Conservation (phyloP, 139 green algal species). For the Edaphochlamys debaryana region DNA sequence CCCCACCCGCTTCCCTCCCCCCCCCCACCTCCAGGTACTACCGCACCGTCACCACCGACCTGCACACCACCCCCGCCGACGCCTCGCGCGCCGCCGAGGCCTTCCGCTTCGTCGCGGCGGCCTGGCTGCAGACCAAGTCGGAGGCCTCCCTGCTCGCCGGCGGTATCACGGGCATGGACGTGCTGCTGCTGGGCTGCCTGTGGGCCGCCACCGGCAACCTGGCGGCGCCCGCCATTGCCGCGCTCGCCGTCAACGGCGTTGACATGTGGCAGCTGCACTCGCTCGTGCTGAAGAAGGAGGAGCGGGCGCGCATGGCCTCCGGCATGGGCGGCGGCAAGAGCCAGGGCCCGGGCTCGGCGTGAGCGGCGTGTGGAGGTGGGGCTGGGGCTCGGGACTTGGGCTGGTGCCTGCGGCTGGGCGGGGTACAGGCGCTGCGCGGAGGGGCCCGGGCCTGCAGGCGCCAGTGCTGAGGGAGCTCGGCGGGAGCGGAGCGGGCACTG, state of each 20-base stretch:
- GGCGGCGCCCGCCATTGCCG: constrained; percentile 36
- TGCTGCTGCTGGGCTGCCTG: constrained; percentile 42
- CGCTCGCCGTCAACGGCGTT: constrained; percentile 47
- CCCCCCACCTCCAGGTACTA: constrained; percentile 44
- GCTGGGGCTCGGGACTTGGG: too few species aligned
- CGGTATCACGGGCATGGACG: constrained; percentile 25
- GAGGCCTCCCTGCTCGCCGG: constrained; percentile 38
- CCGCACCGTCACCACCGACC: constrained; percentile 44
- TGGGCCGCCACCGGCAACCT: constrained; percentile 50
- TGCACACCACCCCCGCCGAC: constrained; percentile 1
- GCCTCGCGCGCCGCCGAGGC: constrained; percentile 39
- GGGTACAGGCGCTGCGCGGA: not conserved
- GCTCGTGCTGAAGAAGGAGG: constrained; percentile 16
- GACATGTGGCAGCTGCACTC: constrained; percentile 48
- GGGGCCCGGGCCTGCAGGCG: too few species aligned
- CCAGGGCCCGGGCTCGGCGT: too few species aligned
- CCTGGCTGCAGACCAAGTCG: constrained; percentile 44
- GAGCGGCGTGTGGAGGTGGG: too few species aligned
- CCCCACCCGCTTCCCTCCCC: not conserved
- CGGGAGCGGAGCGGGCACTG: too few species aligned
- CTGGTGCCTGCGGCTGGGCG: too few species aligned
- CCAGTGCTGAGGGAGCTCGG: too few species aligned
- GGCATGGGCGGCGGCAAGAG: not conserved
- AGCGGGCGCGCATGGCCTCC: not conserved
- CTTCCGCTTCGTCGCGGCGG: constrained; percentile 49